Conservation (phyloP, 2,329 filamentous ascomycete genomes). For the Ascochyta fabae region DNA sequence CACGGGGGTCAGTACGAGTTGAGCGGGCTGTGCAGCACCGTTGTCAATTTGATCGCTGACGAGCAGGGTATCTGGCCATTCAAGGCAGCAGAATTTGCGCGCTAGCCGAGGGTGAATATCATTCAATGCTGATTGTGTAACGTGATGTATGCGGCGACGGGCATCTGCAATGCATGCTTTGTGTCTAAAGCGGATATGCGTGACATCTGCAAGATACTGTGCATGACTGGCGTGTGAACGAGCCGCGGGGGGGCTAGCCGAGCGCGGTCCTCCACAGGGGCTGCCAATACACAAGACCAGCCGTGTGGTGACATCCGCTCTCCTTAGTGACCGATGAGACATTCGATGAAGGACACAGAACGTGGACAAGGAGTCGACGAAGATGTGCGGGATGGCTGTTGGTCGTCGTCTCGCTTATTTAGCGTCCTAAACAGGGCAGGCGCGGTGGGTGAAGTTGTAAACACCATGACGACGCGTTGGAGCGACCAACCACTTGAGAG, state of each 20-base stretch:
- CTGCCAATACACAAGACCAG: constrained; percentile 1
- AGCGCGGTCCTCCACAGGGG: constrained; percentile 21
- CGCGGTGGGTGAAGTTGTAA: constrained; percentile 32
- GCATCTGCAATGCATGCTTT: constrained; percentile 39
- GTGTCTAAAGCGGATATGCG: constrained; percentile 44
- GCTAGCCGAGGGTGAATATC: constrained; percentile 36
- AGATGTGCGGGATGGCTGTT: constrained; percentile 4
- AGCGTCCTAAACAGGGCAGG: constrained; percentile 28
- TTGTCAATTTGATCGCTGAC: constrained; percentile 36
- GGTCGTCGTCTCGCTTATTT: constrained; percentile 31
- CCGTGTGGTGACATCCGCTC: constrained; percentile 15
- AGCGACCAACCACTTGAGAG: constrained; percentile 15
- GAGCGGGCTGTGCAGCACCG: constrained; percentile 40
- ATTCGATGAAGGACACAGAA: constrained; percentile 17
- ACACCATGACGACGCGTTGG: constrained; percentile 35
- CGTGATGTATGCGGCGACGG: constrained; percentile 32
- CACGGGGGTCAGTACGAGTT: constrained; percentile 41
- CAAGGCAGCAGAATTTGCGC: constrained; percentile 21
- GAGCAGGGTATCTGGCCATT: constrained; percentile 30
- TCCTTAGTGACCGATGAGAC: constrained; percentile 15
- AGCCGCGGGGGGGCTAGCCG: constrained; percentile 28
- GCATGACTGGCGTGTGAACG: constrained; percentile 35
- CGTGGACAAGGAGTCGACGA: constrained; percentile 21
- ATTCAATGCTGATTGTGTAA: constrained; percentile 44
- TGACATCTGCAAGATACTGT: constrained; percentile 49